Evolutionary conservation across 2,329 filamentous ascomycete species (phyloP).

Genomic region (Aureobasidium sp.): DNA sequence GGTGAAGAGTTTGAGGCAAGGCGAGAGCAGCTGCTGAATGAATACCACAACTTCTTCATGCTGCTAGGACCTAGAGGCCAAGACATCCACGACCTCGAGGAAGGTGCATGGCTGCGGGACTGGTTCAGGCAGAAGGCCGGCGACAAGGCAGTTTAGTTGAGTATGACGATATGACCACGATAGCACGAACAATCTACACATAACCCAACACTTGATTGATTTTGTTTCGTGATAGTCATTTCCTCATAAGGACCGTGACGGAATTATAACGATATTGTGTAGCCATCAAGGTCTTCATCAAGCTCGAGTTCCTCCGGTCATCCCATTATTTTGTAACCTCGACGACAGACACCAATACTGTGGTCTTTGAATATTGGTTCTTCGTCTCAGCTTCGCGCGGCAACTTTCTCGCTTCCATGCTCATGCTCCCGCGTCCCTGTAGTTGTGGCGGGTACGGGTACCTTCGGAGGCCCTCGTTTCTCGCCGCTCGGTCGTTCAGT

Average conservation of each 20-base stretch:
- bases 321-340: too few species aligned
- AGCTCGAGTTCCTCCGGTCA: neutral
- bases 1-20: conserved; percentile 13
- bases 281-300: neutral
- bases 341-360: neutral
- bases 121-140: conserved; percentile 17
- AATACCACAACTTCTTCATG: conserved; percentile 1
- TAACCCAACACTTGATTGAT: neutral
- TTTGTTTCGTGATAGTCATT: conserved; percentile 5
- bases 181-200: neutral
- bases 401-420: neutral
- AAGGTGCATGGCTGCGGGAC: conserved; percentile 13
- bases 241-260: neutral
- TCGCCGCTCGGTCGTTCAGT: conserved; percentile 48
- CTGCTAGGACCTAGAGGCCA: conserved; percentile 2
- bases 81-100: conserved; percentile 4
- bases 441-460: neutral
- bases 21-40: neutral
- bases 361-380: neutral
- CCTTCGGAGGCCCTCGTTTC: neutral
- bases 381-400: neutral
- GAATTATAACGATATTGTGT: neutral
- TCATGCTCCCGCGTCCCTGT: neutral
- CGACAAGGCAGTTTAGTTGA: conserved; percentile 8
- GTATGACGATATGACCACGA: neutral